These are phyloP conservation scores for Plectosphaerella plurivora DNA, from an alignment of 2,329 filamentous ascomycete species.

Conservation along the genomic window DNA sequence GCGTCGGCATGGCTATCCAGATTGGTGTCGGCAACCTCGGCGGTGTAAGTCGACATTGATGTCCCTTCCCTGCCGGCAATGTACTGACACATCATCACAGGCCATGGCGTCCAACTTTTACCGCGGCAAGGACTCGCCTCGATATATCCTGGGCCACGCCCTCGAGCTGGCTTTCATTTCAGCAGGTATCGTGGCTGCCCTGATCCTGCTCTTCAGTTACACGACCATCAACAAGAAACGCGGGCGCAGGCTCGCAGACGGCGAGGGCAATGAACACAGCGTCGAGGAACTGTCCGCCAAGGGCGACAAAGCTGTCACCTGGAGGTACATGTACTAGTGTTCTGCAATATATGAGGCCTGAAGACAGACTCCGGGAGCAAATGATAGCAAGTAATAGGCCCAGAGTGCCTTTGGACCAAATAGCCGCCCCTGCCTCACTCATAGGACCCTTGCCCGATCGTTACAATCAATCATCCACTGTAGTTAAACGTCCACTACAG, in stretches of 20 bases:
- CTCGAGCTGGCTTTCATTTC: constrained; percentile 46
- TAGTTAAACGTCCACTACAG: too few relatives aligned
- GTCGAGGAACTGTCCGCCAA: constrained; percentile 49
- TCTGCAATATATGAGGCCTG: too few relatives aligned
- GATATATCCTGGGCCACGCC: constrained; percentile 45
- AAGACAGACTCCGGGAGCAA: too few relatives aligned
- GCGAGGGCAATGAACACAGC: constrained; percentile 33
- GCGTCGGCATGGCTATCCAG: constrained; percentile 60
- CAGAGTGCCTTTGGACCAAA: too few relatives aligned
- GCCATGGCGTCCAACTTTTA: constrained; percentile 74
- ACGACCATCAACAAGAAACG: constrained; percentile 54
- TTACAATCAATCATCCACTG: too few relatives aligned
- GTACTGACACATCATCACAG: constrained; percentile 14
- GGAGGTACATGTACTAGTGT: constrained; percentile 51
- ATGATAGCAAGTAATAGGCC: too few relatives aligned
- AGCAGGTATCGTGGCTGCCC: constrained; percentile 37
- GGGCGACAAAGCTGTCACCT: constrained; percentile 60
- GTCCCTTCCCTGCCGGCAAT: not conserved
- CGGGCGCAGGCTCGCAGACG: constrained; percentile 35
- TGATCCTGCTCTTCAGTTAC: constrained; percentile 46
- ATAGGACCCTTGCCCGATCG: too few relatives aligned
- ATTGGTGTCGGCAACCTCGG: constrained; percentile 58
- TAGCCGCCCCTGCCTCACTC: too few relatives aligned
- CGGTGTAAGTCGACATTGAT: constrained; percentile 28
- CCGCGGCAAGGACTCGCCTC: constrained; percentile 42